Conservation (phyloP, 2,329 filamentous ascomycete genomes). For the Fusarium brachygibbosum region DNA sequence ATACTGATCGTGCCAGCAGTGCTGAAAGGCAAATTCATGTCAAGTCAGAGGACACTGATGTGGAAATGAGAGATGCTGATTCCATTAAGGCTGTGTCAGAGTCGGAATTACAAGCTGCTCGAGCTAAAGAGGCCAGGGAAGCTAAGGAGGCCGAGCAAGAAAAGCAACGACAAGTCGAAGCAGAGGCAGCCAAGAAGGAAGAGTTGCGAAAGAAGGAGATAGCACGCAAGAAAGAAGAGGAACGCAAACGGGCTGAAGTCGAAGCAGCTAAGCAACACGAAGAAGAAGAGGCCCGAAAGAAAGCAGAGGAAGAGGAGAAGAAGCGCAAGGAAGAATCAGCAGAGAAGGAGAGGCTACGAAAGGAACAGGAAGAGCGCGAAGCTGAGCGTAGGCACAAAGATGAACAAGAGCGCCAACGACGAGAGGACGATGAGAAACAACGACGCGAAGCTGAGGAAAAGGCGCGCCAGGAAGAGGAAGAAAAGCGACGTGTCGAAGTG, state of each 20-base stretch:
- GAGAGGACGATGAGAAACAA: constrained; percentile 55
- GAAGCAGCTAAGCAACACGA: constrained; percentile 48
- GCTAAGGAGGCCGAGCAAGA: constrained; percentile 41
- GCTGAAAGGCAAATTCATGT: constrained; percentile 67
- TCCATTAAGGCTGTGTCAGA: constrained; percentile 48
- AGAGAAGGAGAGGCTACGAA: constrained; percentile 50
- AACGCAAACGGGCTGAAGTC: constrained; percentile 51
- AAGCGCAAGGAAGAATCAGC: constrained; percentile 53
- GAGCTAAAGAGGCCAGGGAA: constrained; percentile 50
- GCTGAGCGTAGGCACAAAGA: constrained; percentile 55
- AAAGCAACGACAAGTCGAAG: constrained; percentile 49
- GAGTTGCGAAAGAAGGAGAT: constrained; percentile 53
- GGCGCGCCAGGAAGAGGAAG: constrained; percentile 55
- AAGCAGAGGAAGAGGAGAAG: constrained; percentile 53
- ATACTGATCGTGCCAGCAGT: constrained; percentile 57
- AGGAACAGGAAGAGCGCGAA: constrained; percentile 52
- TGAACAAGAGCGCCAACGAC: constrained; percentile 54
- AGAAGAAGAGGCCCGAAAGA: constrained; percentile 42
- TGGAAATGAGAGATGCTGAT: constrained; percentile 68
- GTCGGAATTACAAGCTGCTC: constrained; percentile 53
- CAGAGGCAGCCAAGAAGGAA: constrained; percentile 53
- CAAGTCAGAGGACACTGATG: constrained; percentile 68
- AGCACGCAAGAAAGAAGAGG: constrained; percentile 55
- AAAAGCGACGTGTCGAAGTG: constrained; percentile 56
- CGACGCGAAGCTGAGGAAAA: constrained; percentile 56